Percentiles rank a stretch among this genome's conserved stretches.
Conservation (phyloP, 2,329 filamentous ascomycete species). For the Zarea fungicola region DNA sequence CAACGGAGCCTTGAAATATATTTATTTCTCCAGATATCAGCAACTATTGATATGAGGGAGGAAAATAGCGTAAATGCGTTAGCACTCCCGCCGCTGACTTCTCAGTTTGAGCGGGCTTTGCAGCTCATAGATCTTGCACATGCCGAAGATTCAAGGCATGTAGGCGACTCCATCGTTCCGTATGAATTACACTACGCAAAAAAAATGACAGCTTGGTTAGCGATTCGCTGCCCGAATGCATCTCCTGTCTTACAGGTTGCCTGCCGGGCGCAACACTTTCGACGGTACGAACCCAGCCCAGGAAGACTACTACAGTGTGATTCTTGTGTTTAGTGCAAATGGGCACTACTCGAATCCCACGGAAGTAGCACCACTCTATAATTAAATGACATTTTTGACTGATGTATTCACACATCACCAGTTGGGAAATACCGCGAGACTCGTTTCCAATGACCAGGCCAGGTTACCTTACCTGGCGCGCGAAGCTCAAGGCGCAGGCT, state of each 20-base stretch:
- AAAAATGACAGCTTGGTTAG: constrained; percentile 72
- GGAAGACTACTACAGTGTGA: not conserved
- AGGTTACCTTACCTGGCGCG: constrained; percentile 78
- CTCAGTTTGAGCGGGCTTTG: constrained; percentile 49
- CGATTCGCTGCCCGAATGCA: constrained; percentile 53
- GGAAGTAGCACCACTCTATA: no score
- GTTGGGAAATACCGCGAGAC: constrained; percentile 73
- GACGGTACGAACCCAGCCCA: constrained; percentile 40
- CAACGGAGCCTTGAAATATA: no score
- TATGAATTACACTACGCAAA: constrained; percentile 80
- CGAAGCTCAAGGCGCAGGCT: constrained; percentile 64
- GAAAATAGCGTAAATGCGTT: no score
- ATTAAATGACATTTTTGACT: no score
- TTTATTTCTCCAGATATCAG: no score
- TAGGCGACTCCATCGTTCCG: constrained; percentile 44
- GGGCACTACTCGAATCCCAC: not conserved
- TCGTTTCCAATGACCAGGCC: constrained; percentile 68
- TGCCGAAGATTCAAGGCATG: constrained; percentile 25
- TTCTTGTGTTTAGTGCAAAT: not conserved
- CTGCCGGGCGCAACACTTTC: constrained; percentile 79
- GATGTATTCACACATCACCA: constrained; percentile 18
- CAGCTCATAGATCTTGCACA: constrained; percentile 65
- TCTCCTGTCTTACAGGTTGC: constrained; percentile 66
- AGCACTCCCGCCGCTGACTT: constrained; percentile 28
- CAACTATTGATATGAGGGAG: no score